Conservation (phyloP, 768 basidiomycete species). For the Polyporus arcularius region DNA sequence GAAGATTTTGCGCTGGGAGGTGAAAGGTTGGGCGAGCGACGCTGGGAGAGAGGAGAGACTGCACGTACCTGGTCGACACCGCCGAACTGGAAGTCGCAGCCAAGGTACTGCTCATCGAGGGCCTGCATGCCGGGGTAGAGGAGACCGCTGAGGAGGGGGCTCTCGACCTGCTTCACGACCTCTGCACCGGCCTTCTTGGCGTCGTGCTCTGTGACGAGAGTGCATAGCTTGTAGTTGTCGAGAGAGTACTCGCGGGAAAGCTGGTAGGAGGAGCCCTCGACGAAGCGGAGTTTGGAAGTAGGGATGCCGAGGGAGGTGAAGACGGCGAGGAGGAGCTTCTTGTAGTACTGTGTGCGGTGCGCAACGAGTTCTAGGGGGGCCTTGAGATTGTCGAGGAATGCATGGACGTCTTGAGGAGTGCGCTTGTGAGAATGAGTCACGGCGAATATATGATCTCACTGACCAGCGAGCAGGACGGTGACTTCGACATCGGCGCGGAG, state of each 20-base stretch:
- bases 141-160: conserved; percentile 85
- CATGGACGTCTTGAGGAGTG: conserved; percentile 95
- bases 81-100: conserved; percentile 96
- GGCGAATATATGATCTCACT: background rate
- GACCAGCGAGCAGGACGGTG: conserved; percentile 23
- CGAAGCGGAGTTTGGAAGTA: conserved; percentile 77
- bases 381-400: conserved; percentile 97
- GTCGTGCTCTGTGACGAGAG: conserved; percentile 93
- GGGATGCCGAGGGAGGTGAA: conserved; percentile 92
- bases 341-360: conserved; percentile 89
- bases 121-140: conserved; percentile 97
- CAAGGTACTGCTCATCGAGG: conserved; percentile 96
- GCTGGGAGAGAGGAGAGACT: background rate
- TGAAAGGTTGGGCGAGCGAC: background rate
- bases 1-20: conserved; percentile 91
- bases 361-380: conserved; percentile 91
- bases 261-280: conserved; percentile 92
- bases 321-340: conserved; percentile 76
- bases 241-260: conserved; percentile 89
- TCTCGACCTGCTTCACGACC: conserved; percentile 97
- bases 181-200: conserved; percentile 98
- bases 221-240: conserved; percentile 90
- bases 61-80: conserved; percentile 88
- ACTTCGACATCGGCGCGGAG: conserved; percentile 89
- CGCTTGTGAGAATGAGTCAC: background rate